Percentiles rank a stretch among this genome's conserved stretches.
These are phyloP conservation scores for Calendula officinalis DNA, from an alignment of 129 eudicot genomes.

Conservation along the genomic window DNA sequence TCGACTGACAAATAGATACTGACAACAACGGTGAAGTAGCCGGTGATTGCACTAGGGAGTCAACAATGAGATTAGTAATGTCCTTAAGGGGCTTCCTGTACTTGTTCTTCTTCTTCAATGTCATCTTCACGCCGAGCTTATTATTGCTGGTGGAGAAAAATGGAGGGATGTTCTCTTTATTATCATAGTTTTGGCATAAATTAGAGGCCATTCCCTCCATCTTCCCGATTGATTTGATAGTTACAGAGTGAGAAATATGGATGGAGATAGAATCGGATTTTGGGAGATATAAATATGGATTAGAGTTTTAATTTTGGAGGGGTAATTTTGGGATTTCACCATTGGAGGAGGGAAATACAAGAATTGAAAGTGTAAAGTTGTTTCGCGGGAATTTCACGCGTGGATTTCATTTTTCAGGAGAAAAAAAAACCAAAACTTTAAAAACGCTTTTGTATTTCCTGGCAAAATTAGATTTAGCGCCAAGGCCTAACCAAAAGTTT, in stretches of 20 bases:
- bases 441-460: too few species aligned
- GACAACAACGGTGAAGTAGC: slow-evolving; percentile 2
- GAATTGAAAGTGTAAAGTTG: neutral
- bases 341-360: neutral
- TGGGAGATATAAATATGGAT: slow-evolving; percentile 4
- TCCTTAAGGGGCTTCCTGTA: slow-evolving; percentile 18
- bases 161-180: slow-evolving; percentile 28
- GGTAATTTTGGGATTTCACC: neutral
- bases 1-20: neutral
- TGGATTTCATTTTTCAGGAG: too few species aligned
- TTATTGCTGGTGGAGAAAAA: neutral
- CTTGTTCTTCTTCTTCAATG: slow-evolving; percentile 2
- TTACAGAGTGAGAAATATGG: neutral
- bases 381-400: neutral
- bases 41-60: neutral
- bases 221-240: neutral
- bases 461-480: too few species aligned
- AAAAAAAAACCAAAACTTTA: too few species aligned
- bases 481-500: too few species aligned
- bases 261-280: neutral
- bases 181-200: neutral
- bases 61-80: slow-evolving; percentile 10
- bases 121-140: slow-evolving; percentile 11
- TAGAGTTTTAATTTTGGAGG: slow-evolving; percentile 8
- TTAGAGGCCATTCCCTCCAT: slow-evolving; percentile 16